phyloP scores from a whole-genome alignment of 2,329 filamentous ascomycete species.

The Amauroascus verrucosus region DNA sequence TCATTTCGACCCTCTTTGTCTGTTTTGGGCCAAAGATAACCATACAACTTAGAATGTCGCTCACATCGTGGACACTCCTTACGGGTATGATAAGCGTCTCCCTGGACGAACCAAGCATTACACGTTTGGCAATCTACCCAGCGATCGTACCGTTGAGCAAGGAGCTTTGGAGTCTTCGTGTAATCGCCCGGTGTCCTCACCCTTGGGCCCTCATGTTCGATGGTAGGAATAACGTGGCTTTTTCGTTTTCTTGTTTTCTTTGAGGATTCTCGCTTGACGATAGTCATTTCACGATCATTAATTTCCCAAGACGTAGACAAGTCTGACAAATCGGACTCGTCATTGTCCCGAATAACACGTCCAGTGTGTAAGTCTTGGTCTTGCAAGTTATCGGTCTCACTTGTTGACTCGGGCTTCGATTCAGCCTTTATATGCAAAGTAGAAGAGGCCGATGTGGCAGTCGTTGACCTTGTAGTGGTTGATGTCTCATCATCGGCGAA shows the following conservation, averaged over 20 bases:
- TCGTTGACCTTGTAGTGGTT: conserved; percentile 27
- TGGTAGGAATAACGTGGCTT: conserved; percentile 27
- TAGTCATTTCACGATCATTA: conserved; percentile 22
- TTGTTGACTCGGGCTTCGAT: background rate
- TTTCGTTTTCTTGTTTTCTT: conserved; percentile 19
- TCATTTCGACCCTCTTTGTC: conserved; percentile 67
- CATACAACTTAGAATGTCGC: conserved; percentile 89
- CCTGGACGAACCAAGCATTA: conserved; percentile 70
- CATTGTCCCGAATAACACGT: conserved; percentile 4
- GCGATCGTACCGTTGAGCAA: conserved; percentile 63
- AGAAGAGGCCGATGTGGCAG: conserved; percentile 29
- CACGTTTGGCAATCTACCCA: conserved; percentile 91
- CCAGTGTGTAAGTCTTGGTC: background rate
- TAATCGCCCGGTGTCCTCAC: conserved; percentile 64
- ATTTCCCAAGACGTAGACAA: conserved; percentile 22
- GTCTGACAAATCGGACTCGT: conserved; percentile 21
- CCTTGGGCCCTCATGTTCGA: conserved; percentile 28
- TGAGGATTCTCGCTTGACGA: conserved; percentile 16
- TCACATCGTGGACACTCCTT: conserved; percentile 86
- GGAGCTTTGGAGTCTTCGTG: conserved; percentile 63
- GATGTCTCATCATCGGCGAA: conserved; percentile 25
- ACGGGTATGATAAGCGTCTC: conserved; percentile 75
- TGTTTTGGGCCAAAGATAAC: conserved; percentile 92
- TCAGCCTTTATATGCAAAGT: background rate
- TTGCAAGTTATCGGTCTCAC: background rate